Evolutionary conservation across 2,329 filamentous ascomycete species (phyloP), one percentile per base, ranked within the genome.

Genomic region (Talaromyces sp.): DNA sequence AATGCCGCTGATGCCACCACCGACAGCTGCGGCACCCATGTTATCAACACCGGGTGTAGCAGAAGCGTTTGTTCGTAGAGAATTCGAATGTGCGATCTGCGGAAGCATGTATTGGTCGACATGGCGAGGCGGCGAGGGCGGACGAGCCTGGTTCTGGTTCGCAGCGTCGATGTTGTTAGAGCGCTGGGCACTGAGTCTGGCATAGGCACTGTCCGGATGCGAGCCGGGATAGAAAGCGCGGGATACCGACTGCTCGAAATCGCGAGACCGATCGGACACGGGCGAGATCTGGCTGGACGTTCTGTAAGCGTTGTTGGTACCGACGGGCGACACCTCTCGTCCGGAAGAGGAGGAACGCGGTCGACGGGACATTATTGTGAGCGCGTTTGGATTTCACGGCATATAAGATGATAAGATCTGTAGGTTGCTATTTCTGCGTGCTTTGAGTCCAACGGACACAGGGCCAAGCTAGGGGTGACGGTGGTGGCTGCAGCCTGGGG

Each of bases 1-100:
- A 62, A 90, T 84, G 58, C 86, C 87, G 31, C 86, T 81, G 73
- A 91, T 86, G 59, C 86, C 88, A 66, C 86, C 88, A 24, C 79
- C 79, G 27, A 82, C 80, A 17, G 88, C 84, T 43, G 78, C 73
- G 55, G 84, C 79, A 62, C 87, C 81, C 64, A 88, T 84, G 71
- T 90, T 90, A 75, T 91, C 87, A 63, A 84, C 81, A 35, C 85
- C 87, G 1, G 86, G 85, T 1, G 86, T 88, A 27, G 78, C 75
- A 50, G 71, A 77, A 60, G 68, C 75, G 62, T 68, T 67, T 8
- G 74, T 74, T 31, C 71, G 72, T 32, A 69, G 67, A 10, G 72
- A 69, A 13, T 71, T 68, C 4, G 71, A 66, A 55, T 73, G 67
- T 49, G 56, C 66, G 26, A 69, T 63, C 26, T 63, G 61, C 21